A percentile compares a stretch with the other conserved stretches of the same genome.
These are phyloP conservation scores for Pythium apleroticum DNA, from an alignment of 352 stramenopile genomes.

Conservation along the genomic window DNA sequence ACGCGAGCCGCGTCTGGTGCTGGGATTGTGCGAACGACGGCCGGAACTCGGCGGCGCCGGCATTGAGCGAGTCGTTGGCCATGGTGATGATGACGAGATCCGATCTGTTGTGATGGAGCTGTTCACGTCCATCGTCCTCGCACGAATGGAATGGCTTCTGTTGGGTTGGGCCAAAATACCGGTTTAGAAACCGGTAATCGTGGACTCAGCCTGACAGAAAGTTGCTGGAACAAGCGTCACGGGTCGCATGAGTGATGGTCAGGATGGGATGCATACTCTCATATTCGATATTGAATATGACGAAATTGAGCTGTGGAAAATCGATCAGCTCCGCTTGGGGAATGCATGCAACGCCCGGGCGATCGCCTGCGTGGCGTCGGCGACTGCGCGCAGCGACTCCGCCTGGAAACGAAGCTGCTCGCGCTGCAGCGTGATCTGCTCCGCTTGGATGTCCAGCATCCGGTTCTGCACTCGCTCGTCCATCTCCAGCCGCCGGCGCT, in stretches of 20 bases:
- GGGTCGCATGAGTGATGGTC: conserved; percentile 24
- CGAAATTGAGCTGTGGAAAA: not conserved
- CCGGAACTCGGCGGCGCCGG: conserved; percentile 17
- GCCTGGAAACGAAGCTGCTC: conserved; percentile 20
- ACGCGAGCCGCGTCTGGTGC: not conserved
- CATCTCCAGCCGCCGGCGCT: conserved; percentile 20
- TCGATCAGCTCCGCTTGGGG: not conserved
- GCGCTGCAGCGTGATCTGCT: conserved; percentile 20
- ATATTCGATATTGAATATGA: conserved; percentile 3
- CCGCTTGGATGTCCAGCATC: conserved; percentile 21
- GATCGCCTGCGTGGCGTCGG: conserved; percentile 20
- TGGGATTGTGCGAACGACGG: not conserved
- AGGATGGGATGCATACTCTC: not conserved
- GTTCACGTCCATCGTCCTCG: not conserved
- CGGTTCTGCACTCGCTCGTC: conserved; percentile 19
- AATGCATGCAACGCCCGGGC: conserved; percentile 13
- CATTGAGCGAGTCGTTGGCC: conserved; percentile 27
- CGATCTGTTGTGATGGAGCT: conserved; percentile 3
- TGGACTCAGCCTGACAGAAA: conserved; percentile 18
- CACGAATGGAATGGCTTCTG: conserved; percentile 11
- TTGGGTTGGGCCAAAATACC: conserved; percentile 1
- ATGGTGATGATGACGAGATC: conserved; percentile 11
- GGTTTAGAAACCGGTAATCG: conserved; percentile 11
- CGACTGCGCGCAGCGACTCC: conserved; percentile 10
- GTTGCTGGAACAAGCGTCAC: conserved; percentile 23